Evolutionary conservation across 1,284 basidiomycete genomes (phyloP), one percentile per base, ranked within the genome.

Genomic region (Melampsora larici-populina): DNA sequence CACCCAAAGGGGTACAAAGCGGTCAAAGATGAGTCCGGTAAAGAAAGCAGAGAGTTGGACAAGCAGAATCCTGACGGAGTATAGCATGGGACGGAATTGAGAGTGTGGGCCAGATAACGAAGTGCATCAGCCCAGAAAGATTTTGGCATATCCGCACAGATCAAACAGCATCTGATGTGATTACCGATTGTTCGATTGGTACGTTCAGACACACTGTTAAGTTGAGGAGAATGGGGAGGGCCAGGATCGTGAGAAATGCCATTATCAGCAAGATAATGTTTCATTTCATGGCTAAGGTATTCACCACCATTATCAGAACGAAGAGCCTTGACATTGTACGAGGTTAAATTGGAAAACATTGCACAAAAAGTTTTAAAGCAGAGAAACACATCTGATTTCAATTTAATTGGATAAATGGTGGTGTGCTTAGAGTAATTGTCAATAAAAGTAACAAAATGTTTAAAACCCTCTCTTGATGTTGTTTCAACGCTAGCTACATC

Each of bases 251-350:
- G 62, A 9, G 17, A 15, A 29, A 74, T 74, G 29, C 71, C 71
- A 1, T 36, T 11, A 0, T 62, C 33, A 13, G 79, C 79, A 8
- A 85, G 82, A 60, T 81, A 83, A 0, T 75, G 78, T 15, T 72
- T n/a, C 73, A 85, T 83, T 4, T 76, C 81, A 2, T 80, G 77
- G 2, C 77, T 78, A 15, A 78, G 67, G 78, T 82, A 83, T 80
- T 85, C 81, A 2, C 81, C 81, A 24, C 84, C 84, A 36, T 83
- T 82, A 80, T 86, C 84, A 79, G 81, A 78, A 2, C 82, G n/a
- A n/a, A n/a, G n/a, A n/a, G n/a, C n/a, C n/a, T n/a, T n/a, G n/a
- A n/a, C n/a, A n/a, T n/a, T n/a, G 79, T 3, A 84, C n/a, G 15
- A 31, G 17, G 8, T 5, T 3, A 15, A 70, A 51, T 9, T 15